Conservation (phyloP, 169 alveolate species). For the Cryptosporidium sp. region DNA sequence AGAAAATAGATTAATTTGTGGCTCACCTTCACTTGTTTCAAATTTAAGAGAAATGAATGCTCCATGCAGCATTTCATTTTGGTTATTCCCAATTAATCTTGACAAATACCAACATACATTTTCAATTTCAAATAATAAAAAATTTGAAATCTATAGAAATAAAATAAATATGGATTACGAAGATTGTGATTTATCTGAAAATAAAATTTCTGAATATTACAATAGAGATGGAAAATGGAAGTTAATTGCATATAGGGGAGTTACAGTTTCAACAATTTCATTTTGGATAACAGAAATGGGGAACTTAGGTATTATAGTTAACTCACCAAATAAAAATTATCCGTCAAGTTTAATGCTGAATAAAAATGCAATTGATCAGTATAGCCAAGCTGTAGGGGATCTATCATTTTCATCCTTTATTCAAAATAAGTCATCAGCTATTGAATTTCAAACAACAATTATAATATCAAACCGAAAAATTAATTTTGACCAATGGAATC, state of each 20-base stretch:
- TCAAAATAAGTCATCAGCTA: conserved; percentile 29
- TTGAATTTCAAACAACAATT: conserved; percentile 39
- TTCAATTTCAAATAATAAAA: conserved; percentile 30
- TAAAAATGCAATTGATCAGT: neutral
- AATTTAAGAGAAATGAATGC: conserved; percentile 74
- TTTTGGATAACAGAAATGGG: conserved; percentile 59
- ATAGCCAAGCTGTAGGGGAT: neutral
- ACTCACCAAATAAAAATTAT: conserved; percentile 41
- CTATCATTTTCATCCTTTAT: conserved; percentile 13
- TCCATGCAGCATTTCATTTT: conserved; percentile 78
- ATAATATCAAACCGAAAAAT: conserved; percentile 38
- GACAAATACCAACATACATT: neutral
- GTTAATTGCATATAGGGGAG: conserved; percentile 46
- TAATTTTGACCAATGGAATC: conserved; percentile 36
- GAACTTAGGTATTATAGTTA: conserved; percentile 33
- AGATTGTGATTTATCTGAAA: neutral
- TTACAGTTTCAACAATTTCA: conserved; percentile 47
- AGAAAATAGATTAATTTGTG: neutral
- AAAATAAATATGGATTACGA: neutral
- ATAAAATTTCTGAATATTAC: neutral
- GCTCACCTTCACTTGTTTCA: conserved; percentile 17
- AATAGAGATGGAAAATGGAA: conserved; percentile 11
- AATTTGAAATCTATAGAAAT: neutral
- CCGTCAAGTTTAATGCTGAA: conserved; percentile 2
- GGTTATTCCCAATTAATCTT: conserved; percentile 58